Conservation (phyloP, 2,329 filamentous ascomycete species). For the Macrophomina phaseolina region DNA sequence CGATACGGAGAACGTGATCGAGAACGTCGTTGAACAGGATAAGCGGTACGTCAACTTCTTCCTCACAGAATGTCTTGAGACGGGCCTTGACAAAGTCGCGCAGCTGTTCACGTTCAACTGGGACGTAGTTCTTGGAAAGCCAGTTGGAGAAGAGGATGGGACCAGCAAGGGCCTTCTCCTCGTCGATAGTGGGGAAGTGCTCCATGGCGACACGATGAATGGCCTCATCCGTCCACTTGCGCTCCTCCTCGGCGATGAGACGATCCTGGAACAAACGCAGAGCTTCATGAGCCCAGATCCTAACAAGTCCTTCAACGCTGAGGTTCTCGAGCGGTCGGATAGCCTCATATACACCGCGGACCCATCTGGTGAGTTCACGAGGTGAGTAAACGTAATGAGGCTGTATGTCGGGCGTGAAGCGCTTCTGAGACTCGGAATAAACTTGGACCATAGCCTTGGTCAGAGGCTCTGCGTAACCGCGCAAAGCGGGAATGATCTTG, state of each 20-base stretch:
- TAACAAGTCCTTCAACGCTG: constrained; percentile 86
- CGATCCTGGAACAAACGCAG: constrained; percentile 96
- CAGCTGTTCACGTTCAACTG: constrained; percentile 91
- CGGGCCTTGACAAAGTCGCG: constrained; percentile 97
- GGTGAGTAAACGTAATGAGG: constrained; percentile 99
- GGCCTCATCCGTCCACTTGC: constrained; percentile 90
- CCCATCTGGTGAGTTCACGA: constrained; percentile 97
- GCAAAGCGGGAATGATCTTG: constrained; percentile 94
- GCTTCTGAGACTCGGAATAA: constrained; percentile 90
- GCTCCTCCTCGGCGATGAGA: constrained; percentile 91
- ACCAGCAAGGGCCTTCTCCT: constrained; percentile 83
- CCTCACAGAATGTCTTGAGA: constrained; percentile 97
- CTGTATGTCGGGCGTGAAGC: constrained; percentile 95
- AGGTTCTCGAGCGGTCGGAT: constrained; percentile 90
- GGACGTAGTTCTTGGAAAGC: constrained; percentile 98
- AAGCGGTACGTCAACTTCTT: constrained; percentile 97
- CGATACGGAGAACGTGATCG: constrained; percentile 96
- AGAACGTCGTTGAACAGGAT: constrained; percentile 99
- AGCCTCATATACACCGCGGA: constrained; percentile 95
- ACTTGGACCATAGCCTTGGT: constrained; percentile 98
- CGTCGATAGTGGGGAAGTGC: constrained; percentile 94
- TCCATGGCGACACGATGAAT: constrained; percentile 86
- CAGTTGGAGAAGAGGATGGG: constrained; percentile 99
- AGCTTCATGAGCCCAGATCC: constrained; percentile 98
- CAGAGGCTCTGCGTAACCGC: constrained; percentile 90